phyloP scores from a whole-genome alignment of 2,329 filamentous ascomycete genomes.

The Neobulgaria alba region DNA sequence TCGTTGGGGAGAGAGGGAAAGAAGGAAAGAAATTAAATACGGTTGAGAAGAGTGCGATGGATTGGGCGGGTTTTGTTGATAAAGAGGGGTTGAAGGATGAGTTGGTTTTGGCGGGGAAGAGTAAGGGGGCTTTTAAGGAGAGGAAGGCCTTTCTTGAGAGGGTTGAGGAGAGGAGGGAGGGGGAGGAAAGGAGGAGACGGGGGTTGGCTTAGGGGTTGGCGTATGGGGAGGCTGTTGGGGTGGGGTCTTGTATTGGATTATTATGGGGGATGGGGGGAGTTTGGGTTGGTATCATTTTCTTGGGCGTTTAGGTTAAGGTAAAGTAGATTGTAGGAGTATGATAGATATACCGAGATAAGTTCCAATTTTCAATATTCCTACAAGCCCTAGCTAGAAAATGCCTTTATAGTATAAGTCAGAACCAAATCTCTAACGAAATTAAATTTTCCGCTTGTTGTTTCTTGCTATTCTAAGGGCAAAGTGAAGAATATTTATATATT shows the following conservation, averaged over 20 bases:
- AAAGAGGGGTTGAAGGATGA: constrained; percentile 64
- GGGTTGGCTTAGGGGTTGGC: constrained; percentile 14
- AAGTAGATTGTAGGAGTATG: too few species aligned
- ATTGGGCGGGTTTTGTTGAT: constrained; percentile 65
- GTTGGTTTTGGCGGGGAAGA: constrained; percentile 54
- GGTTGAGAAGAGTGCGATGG: constrained; percentile 64
- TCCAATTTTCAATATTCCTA: too few species aligned
- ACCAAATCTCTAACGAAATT: too few species aligned
- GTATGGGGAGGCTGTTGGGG: not conserved
- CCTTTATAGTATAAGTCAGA: too few species aligned
- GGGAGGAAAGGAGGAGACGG: constrained; percentile 48
- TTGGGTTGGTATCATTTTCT: too few species aligned
- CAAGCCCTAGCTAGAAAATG: too few species aligned
- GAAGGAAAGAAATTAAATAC: constrained; percentile 59
- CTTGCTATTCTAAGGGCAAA: too few species aligned
- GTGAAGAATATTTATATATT: too few species aligned
- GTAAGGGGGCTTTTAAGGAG: constrained; percentile 54
- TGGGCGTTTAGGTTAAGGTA: too few species aligned
- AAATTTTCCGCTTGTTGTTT: too few species aligned
- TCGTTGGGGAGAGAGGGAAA: constrained; percentile 38
- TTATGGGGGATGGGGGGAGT: not conserved
- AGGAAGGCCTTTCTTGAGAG: constrained; percentile 57
- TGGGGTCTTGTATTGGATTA: not conserved
- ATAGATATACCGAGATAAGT: too few species aligned
- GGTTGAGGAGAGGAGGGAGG: constrained; percentile 54